Evolutionary conservation across 805 yeast genomes (phyloP).

Genomic region (Yarrowia divulgata): DNA sequence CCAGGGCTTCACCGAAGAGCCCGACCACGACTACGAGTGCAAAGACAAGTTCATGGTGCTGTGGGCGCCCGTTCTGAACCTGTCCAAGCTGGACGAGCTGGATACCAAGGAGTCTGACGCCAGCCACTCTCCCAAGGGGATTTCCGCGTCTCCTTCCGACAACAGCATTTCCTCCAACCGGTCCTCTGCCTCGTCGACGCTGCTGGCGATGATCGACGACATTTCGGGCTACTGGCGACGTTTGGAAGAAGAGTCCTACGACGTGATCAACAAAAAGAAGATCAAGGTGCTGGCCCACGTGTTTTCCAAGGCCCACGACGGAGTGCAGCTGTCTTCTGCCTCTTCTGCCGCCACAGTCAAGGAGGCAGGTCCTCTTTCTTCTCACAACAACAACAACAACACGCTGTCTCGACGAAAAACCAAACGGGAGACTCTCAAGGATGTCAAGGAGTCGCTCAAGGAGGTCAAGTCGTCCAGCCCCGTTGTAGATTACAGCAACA

Average conservation of each 20-base stretch:
- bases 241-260: constrained; percentile 33
- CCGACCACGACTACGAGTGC: constrained; percentile 75
- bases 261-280: constrained; percentile 36
- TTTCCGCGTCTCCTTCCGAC: constrained; percentile 18
- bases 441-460: constrained; percentile 34
- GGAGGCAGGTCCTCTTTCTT: constrained; percentile 1
- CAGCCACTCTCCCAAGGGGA: not conserved
- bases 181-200: constrained; percentile 24
- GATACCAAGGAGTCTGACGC: constrained; percentile 1
- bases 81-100: constrained; percentile 18
- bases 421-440: constrained; percentile 25
- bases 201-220: constrained; percentile 34
- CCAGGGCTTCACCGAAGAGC: constrained; percentile 81
- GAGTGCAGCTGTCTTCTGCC: constrained; percentile 10
- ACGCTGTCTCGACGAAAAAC: constrained; percentile 6
- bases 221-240: constrained; percentile 36
- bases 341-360: constrained; percentile 14
- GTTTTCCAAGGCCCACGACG: constrained; percentile 23
- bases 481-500: not conserved
- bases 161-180: constrained; percentile 29
- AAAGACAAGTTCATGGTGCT: constrained; percentile 93
- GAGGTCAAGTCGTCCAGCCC: constrained; percentile 11
- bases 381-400: not conserved
- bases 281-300: constrained; percentile 35
- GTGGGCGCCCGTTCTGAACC: constrained; percentile 35